Evolutionary conservation across 116 monocot genomes (phyloP).

Genomic region (Papilionanthe hybrid): DNA sequence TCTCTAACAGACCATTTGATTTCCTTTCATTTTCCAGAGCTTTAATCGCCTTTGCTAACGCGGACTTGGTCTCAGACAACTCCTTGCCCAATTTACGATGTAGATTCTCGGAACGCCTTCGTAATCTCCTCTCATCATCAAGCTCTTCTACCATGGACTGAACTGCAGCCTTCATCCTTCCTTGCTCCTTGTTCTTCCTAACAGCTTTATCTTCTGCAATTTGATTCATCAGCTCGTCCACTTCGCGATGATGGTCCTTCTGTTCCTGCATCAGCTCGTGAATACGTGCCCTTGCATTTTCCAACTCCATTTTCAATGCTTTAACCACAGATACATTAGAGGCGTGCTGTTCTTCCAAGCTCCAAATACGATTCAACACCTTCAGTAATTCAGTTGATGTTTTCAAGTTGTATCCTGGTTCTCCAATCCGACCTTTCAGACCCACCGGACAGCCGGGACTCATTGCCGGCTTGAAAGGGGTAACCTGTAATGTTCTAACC

Average conservation of each 20-base stretch:
- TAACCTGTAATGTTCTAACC: conserved; percentile 27
- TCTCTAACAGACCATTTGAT: conserved; percentile 49
- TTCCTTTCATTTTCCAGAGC: conserved; percentile 59
- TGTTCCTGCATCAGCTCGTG: conserved; percentile 47
- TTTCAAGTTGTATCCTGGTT: conserved; percentile 46
- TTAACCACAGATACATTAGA: conserved; percentile 57
- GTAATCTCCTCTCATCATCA: conserved; percentile 71
- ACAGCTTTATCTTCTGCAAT: conserved; percentile 48
- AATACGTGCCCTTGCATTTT: conserved; percentile 46
- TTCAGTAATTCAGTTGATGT: conserved; percentile 82
- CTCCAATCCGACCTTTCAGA: conserved; percentile 36
- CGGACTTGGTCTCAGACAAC: conserved; percentile 48
- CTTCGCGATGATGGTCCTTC: conserved; percentile 40
- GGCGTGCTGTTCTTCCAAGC: conserved; percentile 75
- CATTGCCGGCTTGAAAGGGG: conserved; percentile 40
- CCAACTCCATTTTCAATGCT: conserved; percentile 59
- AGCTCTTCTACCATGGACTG: conserved; percentile 63
- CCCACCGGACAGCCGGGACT: conserved; percentile 49
- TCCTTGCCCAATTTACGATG: conserved; percentile 74
- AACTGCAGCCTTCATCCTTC: conserved; percentile 38
- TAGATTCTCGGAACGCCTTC: conserved; percentile 63
- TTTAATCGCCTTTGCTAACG: conserved; percentile 39
- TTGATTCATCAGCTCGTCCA: conserved; percentile 53
- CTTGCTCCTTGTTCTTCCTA: conserved; percentile 58
- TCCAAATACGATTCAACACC: conserved; percentile 90